Conservation (phyloP, 2,329 filamentous ascomycete species). For the Cercospora zeina region DNA sequence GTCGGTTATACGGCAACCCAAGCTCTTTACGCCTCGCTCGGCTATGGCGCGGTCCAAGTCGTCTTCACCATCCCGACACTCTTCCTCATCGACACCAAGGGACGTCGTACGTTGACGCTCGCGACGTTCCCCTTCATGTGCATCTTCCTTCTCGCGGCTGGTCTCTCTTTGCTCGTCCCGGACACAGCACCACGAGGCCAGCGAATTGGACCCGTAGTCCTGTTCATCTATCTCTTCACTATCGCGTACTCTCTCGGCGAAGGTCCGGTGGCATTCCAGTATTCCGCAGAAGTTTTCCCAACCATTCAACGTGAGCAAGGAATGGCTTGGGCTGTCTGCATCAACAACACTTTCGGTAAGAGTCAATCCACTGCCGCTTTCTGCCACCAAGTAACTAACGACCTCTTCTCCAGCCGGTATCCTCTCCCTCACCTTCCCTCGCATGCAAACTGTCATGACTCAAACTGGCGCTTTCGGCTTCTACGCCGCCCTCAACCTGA, state of each 20-base stretch:
- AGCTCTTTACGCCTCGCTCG: conserved; percentile 46
- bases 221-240: conserved; percentile 54
- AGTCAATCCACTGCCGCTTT: neutral
- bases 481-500: conserved; percentile 59
- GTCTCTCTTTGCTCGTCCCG: conserved; percentile 45
- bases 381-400: conserved; percentile 9
- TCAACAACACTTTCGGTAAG: conserved; percentile 54
- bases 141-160: conserved; percentile 53
- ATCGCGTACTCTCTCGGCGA: conserved; percentile 53
- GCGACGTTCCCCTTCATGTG: conserved; percentile 51
- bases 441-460: conserved; percentile 52
- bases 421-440: conserved; percentile 48
- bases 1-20: conserved; percentile 42
- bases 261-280: conserved; percentile 47
- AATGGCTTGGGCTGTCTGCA: conserved; percentile 57
- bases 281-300: conserved; percentile 50
- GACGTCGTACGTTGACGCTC: conserved; percentile 45
- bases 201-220: conserved; percentile 44
- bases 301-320: conserved; percentile 48
- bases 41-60: conserved; percentile 50
- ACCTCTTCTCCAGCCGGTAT: conserved; percentile 46
- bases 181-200: conserved; percentile 33
- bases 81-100: conserved; percentile 51
- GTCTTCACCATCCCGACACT: conserved; percentile 49
- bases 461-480: conserved; percentile 57